A percentile compares a stretch with the other conserved stretches of the same genome.
phyloP scores from a whole-genome alignment of 2,329 filamentous ascomycete genomes.

The Sarocladium strictum region DNA sequence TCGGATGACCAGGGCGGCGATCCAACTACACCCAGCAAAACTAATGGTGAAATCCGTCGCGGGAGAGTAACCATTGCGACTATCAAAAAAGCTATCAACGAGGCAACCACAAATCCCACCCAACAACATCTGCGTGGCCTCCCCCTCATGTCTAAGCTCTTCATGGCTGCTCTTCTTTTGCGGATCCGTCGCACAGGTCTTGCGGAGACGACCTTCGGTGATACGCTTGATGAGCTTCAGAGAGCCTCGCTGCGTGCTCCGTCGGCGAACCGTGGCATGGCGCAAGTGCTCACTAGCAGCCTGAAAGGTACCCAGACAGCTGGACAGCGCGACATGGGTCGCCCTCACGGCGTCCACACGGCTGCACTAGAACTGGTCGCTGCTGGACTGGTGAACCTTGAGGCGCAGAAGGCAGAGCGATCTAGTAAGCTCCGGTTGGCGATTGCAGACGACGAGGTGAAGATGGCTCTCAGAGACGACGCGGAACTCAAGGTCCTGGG shows the following conservation, averaged over 20 bases:
- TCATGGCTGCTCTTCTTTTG: slow-evolving; percentile 76
- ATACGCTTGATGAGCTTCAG: slow-evolving; percentile 73
- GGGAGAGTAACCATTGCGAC: slow-evolving; percentile 81
- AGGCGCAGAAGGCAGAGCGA: slow-evolving; percentile 73
- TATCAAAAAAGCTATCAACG: slow-evolving; percentile 89
- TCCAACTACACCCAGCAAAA: slow-evolving; percentile 58
- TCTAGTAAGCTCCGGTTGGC: slow-evolving; percentile 82
- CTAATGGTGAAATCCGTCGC: slow-evolving; percentile 20
- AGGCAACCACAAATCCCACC: slow-evolving; percentile 87
- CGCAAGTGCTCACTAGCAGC: slow-evolving; percentile 26
- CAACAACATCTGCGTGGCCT: slow-evolving; percentile 83
- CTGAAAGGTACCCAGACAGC: slow-evolving; percentile 20
- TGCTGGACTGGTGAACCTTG: slow-evolving; percentile 80
- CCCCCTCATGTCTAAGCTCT: slow-evolving; percentile 75
- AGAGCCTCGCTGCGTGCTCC: slow-evolving; percentile 28
- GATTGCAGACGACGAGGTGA: slow-evolving; percentile 86
- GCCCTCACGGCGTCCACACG: slow-evolving; percentile 47
- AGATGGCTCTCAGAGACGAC: slow-evolving; percentile 82
- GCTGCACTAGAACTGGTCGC: slow-evolving; percentile 81
- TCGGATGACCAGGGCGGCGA: slow-evolving; percentile 47
- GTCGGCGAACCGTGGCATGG: slow-evolving; percentile 29
- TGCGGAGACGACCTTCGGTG: slow-evolving; percentile 80
- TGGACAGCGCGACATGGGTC: slow-evolving; percentile 23
- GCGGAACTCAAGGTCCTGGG: slow-evolving; percentile 77
- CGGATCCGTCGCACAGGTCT: slow-evolving; percentile 78